Base-by-base conservation (phyloP, 495 filamentous ascomycete genomes). In the Penicillium angulare region DNA sequence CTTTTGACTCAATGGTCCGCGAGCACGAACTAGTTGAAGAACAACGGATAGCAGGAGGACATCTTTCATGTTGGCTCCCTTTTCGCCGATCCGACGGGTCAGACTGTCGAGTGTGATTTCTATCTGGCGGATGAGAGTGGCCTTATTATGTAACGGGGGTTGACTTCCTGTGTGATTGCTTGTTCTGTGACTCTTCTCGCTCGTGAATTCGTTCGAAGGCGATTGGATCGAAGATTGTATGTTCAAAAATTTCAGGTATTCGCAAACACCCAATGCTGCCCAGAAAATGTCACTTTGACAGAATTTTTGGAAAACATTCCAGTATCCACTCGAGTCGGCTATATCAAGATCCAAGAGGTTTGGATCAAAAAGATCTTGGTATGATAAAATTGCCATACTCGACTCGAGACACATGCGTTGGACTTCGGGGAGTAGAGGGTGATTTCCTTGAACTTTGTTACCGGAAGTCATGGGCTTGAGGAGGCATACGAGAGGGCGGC, bases 311-410 rank as follows among this genome's bases (percentile, higher is more conserved):
- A 62, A 66, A 3, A 56, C 35, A 22, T 64, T 48, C 65, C 63
- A 68, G 43, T 56, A 63, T 12, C 34, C 13, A 17, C 29, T 53
- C 5, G 43, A 50, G 10, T 53, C 47, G 15, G 41, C 40, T 1
- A 52, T 18, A 12, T 64, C 56, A 32, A 56, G 43, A 16, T 61
- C 57, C 1, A 52, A 33, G 8, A 59, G 35, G 7, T 31, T 53
- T 6, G 65, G 63, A 22, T 66, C 65, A 27, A 68, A 64, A 17
- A 57, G 49, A 18, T 64, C 60, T 38, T 66, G 63, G 15, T 61
- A 61, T 12, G 62, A 62, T 7, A 68, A 24, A 15, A 65, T 46
- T 2, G 38, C 49, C 1, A 64, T 33, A 1, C 57, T 61, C 4
- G 56, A 61, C 7, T 65, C 54, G 5, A 67, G 52, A 29, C 44